Evolutionary conservation across 257 asterid genomes (phyloP), one percentile per base, ranked within the genome.

Genomic region (Solanum okadae): DNA sequence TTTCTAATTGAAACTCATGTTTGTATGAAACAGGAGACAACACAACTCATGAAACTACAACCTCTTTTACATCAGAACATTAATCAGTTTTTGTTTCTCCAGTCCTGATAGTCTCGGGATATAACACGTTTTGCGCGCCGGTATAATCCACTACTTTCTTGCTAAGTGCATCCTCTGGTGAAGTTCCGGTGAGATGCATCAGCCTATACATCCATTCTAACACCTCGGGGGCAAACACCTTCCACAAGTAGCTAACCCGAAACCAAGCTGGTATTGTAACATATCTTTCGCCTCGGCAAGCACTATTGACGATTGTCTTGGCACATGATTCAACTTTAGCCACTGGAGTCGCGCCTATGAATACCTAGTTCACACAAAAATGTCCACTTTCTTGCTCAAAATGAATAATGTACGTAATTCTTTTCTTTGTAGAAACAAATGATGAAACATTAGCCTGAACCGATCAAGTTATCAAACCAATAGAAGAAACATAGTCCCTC

Each of bases 231-330:
- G 67, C 81, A 61, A 92, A 83, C 22, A 73, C 89, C 84, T 90
- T 89, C 93, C 93, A 90, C 15, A 87, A 46, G 63, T 63, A 86
- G 8, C 89, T 90, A 38, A 87, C 83, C 65, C 86, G 91, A 86
- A 89, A 92, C 93, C 93, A 90, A 5, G 87, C 31, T 7, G 93
- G 92, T 87, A 83, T 87, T 1, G 93, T 92, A 63, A 92, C 86
- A 12, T 89, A 88, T 44, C 91, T 87, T 11, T 92, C 87, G 3
- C 92, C 92, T 4, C 92, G 88, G 70, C 91, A 89, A 8, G 90
- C 93, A 1, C 90, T 78, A 4, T 85, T 85, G 35, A 90, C 90
- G 0, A 92, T 92, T 20, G 90, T 89, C 87, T 84, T 88, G 0
- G 92, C 93, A 20, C 91, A 85, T 1, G 83, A 73, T 10, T 88